Conservation (phyloP, 495 filamentous ascomycete genomes). For the Tuber borchii region DNA sequence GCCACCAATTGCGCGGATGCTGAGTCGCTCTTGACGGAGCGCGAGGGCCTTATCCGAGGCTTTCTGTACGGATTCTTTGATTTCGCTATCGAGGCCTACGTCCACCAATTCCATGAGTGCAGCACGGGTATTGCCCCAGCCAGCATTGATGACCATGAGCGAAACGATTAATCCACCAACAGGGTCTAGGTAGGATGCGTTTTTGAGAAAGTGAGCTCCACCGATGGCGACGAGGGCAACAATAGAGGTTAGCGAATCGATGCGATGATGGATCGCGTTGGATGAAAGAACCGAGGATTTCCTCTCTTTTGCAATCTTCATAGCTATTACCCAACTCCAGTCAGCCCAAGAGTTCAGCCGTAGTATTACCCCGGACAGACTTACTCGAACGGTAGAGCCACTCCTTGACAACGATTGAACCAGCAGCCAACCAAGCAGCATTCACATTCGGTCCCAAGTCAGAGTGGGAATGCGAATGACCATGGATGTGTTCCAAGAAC, state of each 20-base stretch:
- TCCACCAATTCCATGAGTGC: conserved; percentile 85
- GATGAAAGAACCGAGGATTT: conserved; percentile 95
- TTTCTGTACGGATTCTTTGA: conserved; percentile 61
- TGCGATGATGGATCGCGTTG: conserved; percentile 91
- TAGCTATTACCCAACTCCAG: conserved; percentile 51
- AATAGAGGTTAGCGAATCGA: conserved; percentile 89
- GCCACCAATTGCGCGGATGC: conserved; percentile 68
- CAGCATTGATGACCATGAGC: conserved; percentile 83
- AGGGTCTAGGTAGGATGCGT: conserved; percentile 89
- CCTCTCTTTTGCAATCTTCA: conserved; percentile 91
- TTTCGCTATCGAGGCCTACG: conserved; percentile 75
- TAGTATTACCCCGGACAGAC: conserved; percentile 40
- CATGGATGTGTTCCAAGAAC: conserved; percentile 58
- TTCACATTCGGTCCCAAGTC: conserved; percentile 72
- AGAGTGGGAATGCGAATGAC: conserved; percentile 51
- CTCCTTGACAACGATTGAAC: conserved; percentile 85
- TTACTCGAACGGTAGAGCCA: conserved; percentile 94
- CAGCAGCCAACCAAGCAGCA: conserved; percentile 90
- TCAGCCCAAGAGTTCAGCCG: not conserved
- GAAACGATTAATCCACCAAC: conserved; percentile 88
- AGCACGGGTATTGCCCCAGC: conserved; percentile 73
- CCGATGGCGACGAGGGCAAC: conserved; percentile 82
- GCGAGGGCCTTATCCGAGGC: conserved; percentile 57
- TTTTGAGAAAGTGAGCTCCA: conserved; percentile 75
- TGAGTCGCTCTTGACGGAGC: conserved; percentile 49